Base-by-base conservation (phyloP, 805 yeast genomes). In the Danielia reshetovae region DNA sequence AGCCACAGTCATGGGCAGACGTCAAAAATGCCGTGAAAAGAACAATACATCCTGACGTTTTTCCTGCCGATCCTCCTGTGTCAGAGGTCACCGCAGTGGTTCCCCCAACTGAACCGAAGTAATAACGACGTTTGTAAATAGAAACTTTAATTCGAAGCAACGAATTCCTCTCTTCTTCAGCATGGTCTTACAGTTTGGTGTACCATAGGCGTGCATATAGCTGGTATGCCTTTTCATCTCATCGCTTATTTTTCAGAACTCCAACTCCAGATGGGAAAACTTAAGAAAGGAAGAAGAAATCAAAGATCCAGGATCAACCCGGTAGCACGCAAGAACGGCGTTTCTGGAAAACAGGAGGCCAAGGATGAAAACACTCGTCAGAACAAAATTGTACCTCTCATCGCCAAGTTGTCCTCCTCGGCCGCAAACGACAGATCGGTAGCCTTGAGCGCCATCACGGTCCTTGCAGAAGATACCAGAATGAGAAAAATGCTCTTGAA, bases 261-360 rank as follows among this genome's bases (percentile, higher is more conserved):
- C n/a, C n/a, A n/a, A n/a, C n/a, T n/a, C n/a, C n/a, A n/a, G n/a
- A 84, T 84, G 94, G 94, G 84, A 30, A 84, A 83, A 59, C 71
- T 84, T 26, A 84, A 81, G 70, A 81, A 76, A 55, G 76, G 76
- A 29, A 65, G 62, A 48, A 65, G 56, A 48, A 62, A 53, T 37
- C 57, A 58, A 35, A 52, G 50, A 29, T 56, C 62, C 10, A 55
- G 70, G 43, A 49, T 46, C 21, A 60, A 66, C 31, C 72, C 72
- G 4, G 38, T 66, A 5, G 56, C 54, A 22, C 49, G 45, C 12
- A 45, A 47, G 7, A 38, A 38, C 7, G 48, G 49, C n/a, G 32
- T 38, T 8, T 22, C 32, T 3, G 40, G 47, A 5, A 55, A 40
- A 14, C 50, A 52, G 24, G 46, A 45, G 5, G 39, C 45, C 12